phyloP scores from a whole-genome alignment of 2,329 filamentous ascomycete species.

The Alternaria atra region DNA sequence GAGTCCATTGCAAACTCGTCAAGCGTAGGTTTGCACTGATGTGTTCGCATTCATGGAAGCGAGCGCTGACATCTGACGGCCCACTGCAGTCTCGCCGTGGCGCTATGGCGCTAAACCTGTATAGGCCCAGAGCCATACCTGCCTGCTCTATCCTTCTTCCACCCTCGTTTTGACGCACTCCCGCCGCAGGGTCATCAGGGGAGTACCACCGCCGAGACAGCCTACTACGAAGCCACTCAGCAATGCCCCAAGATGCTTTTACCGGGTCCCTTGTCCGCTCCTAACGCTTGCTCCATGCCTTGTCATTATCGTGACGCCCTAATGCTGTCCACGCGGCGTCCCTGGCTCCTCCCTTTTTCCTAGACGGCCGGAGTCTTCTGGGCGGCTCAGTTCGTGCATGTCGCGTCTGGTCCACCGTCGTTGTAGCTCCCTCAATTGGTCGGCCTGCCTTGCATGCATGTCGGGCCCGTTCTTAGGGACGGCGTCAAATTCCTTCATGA shows the following conservation, averaged over 20 bases:
- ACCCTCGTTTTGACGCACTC: conserved; percentile 15
- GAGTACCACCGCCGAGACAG: conserved; percentile 14
- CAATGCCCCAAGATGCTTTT: conserved; percentile 19
- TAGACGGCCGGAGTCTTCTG: conserved; percentile 15
- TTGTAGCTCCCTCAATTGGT: conserved; percentile 21
- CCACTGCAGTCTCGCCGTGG: conserved; percentile 14
- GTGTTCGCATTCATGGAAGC: conserved; percentile 13
- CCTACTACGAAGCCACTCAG: conserved; percentile 1
- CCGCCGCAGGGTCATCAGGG: conserved; percentile 18
- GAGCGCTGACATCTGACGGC: conserved; percentile 19
- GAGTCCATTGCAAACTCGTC: conserved; percentile 15
- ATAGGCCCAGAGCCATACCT: conserved; percentile 22
- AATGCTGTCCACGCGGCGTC: conserved; percentile 40
- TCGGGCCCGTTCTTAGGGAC: conserved; percentile 16
- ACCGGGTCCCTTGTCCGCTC: conserved; percentile 16
- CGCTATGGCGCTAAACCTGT: conserved; percentile 30
- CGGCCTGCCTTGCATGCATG: conserved; percentile 18
- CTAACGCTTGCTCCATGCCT: conserved; percentile 20
- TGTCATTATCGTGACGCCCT: conserved; percentile 26
- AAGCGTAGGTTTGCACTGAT: conserved; percentile 16
- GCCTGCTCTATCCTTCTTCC: conserved; percentile 18
- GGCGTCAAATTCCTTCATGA: conserved; percentile 33
- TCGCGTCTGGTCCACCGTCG: conserved; percentile 17
- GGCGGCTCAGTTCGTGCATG: conserved; percentile 26
- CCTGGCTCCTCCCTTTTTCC: conserved; percentile 27